A percentile compares a stretch with the other conserved stretches of the same genome.
Evolutionary conservation across 495 filamentous ascomycete species (phyloP).

Genomic region (Tuber microsphaerosporum): DNA sequence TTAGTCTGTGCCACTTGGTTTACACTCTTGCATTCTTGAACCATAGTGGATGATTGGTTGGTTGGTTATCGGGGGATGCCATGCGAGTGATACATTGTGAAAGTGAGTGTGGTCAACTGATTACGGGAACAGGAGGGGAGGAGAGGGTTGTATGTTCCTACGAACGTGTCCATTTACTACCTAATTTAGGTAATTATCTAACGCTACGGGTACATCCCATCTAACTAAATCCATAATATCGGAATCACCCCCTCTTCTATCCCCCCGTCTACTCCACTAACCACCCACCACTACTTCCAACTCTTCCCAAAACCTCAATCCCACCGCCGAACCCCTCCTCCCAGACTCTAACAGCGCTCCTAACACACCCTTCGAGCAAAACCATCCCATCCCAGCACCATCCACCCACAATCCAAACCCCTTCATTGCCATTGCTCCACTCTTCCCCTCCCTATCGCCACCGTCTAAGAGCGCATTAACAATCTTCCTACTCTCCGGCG

Average conservation of each 20-base stretch:
- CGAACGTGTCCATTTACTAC: no score
- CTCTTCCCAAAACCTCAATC: slow-evolving; percentile 23
- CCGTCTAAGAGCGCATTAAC: slow-evolving; percentile 23
- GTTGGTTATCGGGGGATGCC: no score
- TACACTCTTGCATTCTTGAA: no score
- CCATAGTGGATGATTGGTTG: no score
- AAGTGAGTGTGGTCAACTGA: no score
- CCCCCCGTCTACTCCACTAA: neutral
- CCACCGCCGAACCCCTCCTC: slow-evolving; percentile 48
- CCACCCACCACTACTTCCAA: neutral
- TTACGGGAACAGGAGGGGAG: no score
- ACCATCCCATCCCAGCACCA: slow-evolving; percentile 65
- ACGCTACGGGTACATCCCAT: no score
- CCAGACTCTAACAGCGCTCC: slow-evolving; percentile 49
- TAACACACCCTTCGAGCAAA: slow-evolving; percentile 53
- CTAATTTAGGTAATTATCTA: no score
- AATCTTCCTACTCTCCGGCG: slow-evolving; percentile 35
- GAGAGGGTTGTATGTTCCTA: no score
- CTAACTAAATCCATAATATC: no score
- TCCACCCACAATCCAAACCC: slow-evolving; percentile 51
- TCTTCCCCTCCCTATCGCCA: slow-evolving; percentile 5
- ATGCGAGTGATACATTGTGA: no score
- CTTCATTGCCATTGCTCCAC: slow-evolving; percentile 50
- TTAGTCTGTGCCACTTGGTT: no score
- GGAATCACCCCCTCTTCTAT: neutral